These are phyloP conservation scores for Colletotrichum lindemuthianum DNA, from an alignment of 2,329 filamentous ascomycete species.

Conservation along the genomic window DNA sequence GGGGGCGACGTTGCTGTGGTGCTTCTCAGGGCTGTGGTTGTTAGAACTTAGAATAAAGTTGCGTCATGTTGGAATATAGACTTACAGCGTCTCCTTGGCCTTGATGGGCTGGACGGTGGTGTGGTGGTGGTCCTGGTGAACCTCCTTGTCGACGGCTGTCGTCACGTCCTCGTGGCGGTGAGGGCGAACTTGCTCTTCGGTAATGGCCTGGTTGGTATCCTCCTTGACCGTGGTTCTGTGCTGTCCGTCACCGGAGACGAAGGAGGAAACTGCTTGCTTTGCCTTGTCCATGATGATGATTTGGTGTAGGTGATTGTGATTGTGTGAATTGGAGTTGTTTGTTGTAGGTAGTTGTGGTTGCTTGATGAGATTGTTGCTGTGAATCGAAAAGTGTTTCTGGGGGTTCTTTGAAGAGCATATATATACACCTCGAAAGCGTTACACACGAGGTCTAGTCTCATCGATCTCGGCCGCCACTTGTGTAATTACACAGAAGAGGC, in stretches of 20 bases:
- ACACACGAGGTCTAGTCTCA: too few relatives aligned
- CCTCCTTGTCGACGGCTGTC: slow-evolving; percentile 73
- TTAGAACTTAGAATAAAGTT: not conserved
- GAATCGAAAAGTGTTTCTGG: not conserved
- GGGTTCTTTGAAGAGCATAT: not conserved
- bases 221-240: slow-evolving; percentile 78
- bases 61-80: slow-evolving; percentile 37
- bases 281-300: slow-evolving; percentile 68
- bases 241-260: slow-evolving; percentile 70
- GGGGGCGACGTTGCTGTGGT: slow-evolving; percentile 66
- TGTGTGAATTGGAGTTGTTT: not conserved
- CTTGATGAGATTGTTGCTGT: accelerated
- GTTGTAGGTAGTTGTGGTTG: not conserved
- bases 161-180: slow-evolving; percentile 70
- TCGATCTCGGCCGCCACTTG: too few relatives aligned
- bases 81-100: slow-evolving; percentile 53
- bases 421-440: slow-evolving; percentile 6
- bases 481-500: too few relatives aligned
- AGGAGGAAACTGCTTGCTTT: slow-evolving; percentile 69
- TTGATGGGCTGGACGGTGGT: slow-evolving; percentile 73
- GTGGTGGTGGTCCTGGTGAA: slow-evolving; percentile 79
- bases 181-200: slow-evolving; percentile 68
- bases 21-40: slow-evolving; percentile 63
- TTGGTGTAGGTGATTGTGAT: not conserved
- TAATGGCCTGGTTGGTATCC: slow-evolving; percentile 67